Percentiles rank a stretch among this genome's conserved stretches.
Evolutionary conservation across 2,329 filamentous ascomycete species (phyloP).

Genomic region (Teratosphaeria zuluensis): DNA sequence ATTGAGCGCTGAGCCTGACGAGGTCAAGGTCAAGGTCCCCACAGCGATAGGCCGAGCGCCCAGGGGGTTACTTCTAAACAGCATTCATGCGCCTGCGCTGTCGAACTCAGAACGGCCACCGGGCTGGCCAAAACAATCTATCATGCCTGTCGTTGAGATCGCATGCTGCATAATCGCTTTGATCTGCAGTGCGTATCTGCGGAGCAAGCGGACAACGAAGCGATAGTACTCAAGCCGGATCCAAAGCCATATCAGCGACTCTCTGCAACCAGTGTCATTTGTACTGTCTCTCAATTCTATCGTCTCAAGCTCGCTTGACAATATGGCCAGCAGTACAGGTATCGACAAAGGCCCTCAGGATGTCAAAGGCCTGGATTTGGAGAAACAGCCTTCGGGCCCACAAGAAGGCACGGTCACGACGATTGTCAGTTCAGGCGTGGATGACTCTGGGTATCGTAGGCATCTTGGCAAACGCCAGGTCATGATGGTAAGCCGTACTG

Average conservation of each 20-base stretch:
- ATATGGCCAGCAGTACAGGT: background rate
- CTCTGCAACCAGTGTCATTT: background rate
- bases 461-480: constrained; percentile 25
- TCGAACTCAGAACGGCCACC: too few relatives aligned
- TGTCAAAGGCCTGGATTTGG: background rate
- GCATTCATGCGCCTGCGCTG: background rate
- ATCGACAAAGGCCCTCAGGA: background rate
- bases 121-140: background rate
- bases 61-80: background rate
- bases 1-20: background rate
- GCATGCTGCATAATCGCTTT: background rate
- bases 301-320: background rate
- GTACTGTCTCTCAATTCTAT: background rate
- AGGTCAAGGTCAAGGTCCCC: background rate
- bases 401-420: background rate
- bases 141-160: background rate
- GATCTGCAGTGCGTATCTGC: background rate
- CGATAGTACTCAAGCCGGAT: background rate
- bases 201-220: background rate
- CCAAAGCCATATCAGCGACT: background rate
- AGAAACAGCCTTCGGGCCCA: background rate
- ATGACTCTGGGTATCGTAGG: constrained; percentile 23
- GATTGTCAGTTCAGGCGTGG: constrained; percentile 6
- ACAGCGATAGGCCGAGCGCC: background rate
- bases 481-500: constrained; percentile 28